Conservation (phyloP, 1,139 yeast species). For the Candida sp. region DNA sequence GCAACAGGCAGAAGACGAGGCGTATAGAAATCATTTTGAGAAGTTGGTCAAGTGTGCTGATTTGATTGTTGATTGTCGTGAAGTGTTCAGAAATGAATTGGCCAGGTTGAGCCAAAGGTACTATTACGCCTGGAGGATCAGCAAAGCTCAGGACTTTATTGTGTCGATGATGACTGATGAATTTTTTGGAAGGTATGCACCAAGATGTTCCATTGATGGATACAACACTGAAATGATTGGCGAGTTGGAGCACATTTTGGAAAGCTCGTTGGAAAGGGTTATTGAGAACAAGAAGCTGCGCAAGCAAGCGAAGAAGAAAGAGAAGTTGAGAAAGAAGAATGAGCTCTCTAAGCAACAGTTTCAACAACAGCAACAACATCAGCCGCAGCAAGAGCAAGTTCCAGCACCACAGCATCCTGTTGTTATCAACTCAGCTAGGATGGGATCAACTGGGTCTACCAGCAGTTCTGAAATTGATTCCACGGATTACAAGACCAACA, state of each 20-base stretch:
- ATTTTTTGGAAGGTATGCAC: constrained; percentile 19
- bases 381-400: background rate
- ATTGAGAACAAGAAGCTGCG: constrained; percentile 9
- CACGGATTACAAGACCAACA: constrained; percentile 19
- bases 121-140: constrained; percentile 42
- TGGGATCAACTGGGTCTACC: constrained; percentile 8
- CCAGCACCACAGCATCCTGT: background rate
- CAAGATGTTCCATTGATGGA: constrained; percentile 13
- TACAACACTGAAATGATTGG: constrained; percentile 21
- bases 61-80: constrained; percentile 20
- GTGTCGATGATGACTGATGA: constrained; percentile 25
- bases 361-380: background rate
- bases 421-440: background rate
- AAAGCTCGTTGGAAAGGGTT: constrained; percentile 17
- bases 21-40: constrained; percentile 16
- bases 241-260: constrained; percentile 24
- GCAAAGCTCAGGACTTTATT: constrained; percentile 33
- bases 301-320: background rate
- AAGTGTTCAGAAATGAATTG: constrained; percentile 21
- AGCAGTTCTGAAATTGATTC: constrained; percentile 12
- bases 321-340: background rate
- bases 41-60: constrained; percentile 16
- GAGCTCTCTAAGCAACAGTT: background rate
- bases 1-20: constrained; percentile 10
- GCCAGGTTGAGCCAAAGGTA: constrained; percentile 31